Percentiles rank a stretch among this genome's conserved stretches.
Evolutionary conservation across 2,329 filamentous ascomycete genomes (phyloP).

Genomic region (Macrophomina tecta): DNA sequence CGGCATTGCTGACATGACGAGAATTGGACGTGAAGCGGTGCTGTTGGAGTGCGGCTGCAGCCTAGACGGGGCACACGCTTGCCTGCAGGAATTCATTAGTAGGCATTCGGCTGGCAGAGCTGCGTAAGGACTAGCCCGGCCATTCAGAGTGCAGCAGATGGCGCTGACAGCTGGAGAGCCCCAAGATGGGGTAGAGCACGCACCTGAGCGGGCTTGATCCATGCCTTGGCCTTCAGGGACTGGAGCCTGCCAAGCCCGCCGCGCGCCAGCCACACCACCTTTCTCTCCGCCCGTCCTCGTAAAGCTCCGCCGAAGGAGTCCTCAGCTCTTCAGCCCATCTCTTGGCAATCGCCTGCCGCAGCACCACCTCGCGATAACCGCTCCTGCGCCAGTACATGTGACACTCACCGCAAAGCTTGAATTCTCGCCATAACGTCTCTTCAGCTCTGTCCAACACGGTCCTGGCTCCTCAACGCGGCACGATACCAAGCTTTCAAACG

Average conservation of each 20-base stretch:
- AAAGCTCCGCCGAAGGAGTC: not conserved
- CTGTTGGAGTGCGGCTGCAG: not conserved
- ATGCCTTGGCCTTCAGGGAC: constrained; percentile 2
- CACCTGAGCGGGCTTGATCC: not conserved
- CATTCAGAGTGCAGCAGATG: not conserved
- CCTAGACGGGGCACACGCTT: not conserved
- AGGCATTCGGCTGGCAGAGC: not conserved
- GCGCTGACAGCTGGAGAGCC: not conserved
- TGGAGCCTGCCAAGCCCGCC: constrained; percentile 3
- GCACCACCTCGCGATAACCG: not conserved
- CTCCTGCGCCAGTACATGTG: constrained; percentile 6
- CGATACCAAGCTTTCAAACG: not conserved
- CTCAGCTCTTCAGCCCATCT: constrained; percentile 9
- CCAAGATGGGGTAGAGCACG: not conserved
- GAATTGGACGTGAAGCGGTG: not conserved
- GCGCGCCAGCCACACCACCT: not conserved
- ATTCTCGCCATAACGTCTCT: not conserved
- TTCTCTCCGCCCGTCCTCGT: constrained; percentile 9
- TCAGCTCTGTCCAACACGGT: not conserved
- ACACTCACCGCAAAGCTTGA: constrained; percentile 6
- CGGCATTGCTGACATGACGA: not conserved
- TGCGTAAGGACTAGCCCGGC: constrained; percentile 1
- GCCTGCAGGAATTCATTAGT: not conserved
- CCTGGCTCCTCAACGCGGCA: not conserved
- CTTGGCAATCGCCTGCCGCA: not conserved